Evolutionary conservation across 805 yeast species (phyloP).

Genomic region (Wickerhamomyces ciferrii): DNA sequence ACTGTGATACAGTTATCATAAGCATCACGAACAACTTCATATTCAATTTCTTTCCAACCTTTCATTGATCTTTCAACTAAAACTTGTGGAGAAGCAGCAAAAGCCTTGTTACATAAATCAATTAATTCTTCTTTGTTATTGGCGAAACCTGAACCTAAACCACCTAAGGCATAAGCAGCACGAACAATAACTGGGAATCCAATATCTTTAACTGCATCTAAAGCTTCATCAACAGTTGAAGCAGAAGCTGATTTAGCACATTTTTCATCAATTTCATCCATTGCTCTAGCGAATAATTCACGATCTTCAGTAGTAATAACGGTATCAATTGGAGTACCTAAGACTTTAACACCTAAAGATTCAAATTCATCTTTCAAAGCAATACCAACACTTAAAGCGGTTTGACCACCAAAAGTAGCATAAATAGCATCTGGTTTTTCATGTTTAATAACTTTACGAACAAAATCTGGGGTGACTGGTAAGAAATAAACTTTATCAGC

Average conservation of each 20-base stretch:
- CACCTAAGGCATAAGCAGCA: slow-evolving; percentile 97
- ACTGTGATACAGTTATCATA: slow-evolving; percentile 97
- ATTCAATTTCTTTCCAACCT: slow-evolving; percentile 99
- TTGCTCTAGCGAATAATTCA: slow-evolving; percentile 89
- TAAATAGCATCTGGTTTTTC: slow-evolving; percentile 97
- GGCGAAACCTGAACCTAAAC: slow-evolving; percentile 97
- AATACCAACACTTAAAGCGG: slow-evolving; percentile 95
- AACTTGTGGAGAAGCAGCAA: slow-evolving; percentile 95
- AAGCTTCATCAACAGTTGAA: slow-evolving; percentile 71
- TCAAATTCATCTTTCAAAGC: slow-evolving; percentile 93
- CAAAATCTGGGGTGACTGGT: slow-evolving; percentile 97
- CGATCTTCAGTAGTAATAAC: slow-evolving; percentile 97
- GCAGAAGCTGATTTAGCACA: slow-evolving; percentile 94
- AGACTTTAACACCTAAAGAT: slow-evolving; percentile 83
- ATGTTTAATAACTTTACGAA: slow-evolving; percentile 88
- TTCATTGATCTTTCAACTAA: slow-evolving; percentile 94
- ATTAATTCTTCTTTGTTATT: slow-evolving; percentile 78
- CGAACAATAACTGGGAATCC: slow-evolving; percentile 96
- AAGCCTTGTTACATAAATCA: slow-evolving; percentile 83
- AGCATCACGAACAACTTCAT: slow-evolving; percentile 97
- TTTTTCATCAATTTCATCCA: slow-evolving; percentile 93
- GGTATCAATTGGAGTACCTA: slow-evolving; percentile 96
- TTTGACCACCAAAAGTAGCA: slow-evolving; percentile 98
- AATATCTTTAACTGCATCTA: slow-evolving; percentile 76
- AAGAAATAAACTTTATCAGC: slow-evolving; percentile 97